Base-by-base conservation (phyloP, 352 stramenopile genomes). In the Phytophthora uliginosa region DNA sequence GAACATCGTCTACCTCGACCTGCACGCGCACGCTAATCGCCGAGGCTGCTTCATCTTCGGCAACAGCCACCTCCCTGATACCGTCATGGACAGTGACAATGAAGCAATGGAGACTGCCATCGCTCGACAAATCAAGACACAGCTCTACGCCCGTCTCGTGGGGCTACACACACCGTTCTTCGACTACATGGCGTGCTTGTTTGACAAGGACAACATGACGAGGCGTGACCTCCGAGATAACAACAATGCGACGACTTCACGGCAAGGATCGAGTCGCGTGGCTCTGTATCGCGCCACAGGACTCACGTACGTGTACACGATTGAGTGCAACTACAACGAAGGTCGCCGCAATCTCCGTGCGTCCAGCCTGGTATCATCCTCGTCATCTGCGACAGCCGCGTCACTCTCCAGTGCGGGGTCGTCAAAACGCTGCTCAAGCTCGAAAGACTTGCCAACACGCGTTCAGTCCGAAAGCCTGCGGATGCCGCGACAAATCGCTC, bases 261-360 rank as follows among this genome's bases (percentile, higher is more conserved):
- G 82, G 1, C 82, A 93, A 69, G 94, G 94, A 20, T 86, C 82
- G 15, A 94, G 90, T 33, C 81, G 94, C 18, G 94, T 98, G 4
- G 91, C 80, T 42, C 58, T 95, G 13, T 94, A 86, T 63, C 79
- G 71, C 18, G 83, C 83, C n/a, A 96, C 89, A 4, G 83, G 81
- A 26, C 73, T 91, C n/a, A 84, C 73, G 38, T 86, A 90, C 65
- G 89, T 95, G 51, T 98, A 98, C 78, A 98, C 94, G 10, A 85
- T 98, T 40, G 94, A 98, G 76, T 98, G 93, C 76, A 98, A 98
- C 74, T 98, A 98, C 82, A 97, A 98, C 72, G 89, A 84, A 74
- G 89, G 87, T 0, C 76, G 82, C 13, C 80, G 74, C 22, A 77
- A 78, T 69, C 63, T 82, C 33, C 77, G 76, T 40, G 64, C 63